Evolutionary conservation across 2,329 filamentous ascomycete species (phyloP).

Genomic region (Aureobasidium sp.): DNA sequence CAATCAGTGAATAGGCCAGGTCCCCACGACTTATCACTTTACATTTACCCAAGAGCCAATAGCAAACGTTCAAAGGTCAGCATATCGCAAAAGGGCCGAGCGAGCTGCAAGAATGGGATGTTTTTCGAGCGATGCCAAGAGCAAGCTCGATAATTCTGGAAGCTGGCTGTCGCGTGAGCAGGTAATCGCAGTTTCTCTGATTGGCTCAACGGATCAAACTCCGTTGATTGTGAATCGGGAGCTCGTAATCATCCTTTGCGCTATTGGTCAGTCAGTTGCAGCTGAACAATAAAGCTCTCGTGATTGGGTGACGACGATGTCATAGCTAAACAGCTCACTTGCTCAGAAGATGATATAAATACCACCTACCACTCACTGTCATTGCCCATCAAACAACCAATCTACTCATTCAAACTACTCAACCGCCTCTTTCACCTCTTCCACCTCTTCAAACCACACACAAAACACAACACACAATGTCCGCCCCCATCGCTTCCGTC

Average conservation of each 20-base stretch:
- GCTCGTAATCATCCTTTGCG: not conserved
- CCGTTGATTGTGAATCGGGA: not conserved
- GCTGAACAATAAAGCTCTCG: slow-evolving; percentile 1
- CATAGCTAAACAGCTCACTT: slow-evolving; percentile 1
- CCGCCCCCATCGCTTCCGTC: slow-evolving; percentile 33
- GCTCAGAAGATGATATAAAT: not conserved
- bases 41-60: not conserved
- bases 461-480: slow-evolving; percentile 28
- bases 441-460: not conserved
- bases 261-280: not conserved
- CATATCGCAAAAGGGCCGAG: not conserved
- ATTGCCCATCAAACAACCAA: not conserved
- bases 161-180: slow-evolving; percentile 3
- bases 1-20: too few relatives aligned
- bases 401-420: not conserved
- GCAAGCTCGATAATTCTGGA: not conserved
- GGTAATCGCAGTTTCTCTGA: not conserved
- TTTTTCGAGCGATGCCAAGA: not conserved
- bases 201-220: not conserved
- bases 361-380: not conserved
- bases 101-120: not conserved
- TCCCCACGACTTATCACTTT: not conserved
- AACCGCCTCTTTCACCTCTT: not conserved
- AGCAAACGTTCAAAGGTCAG: not conserved
- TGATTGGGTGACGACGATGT: slow-evolving; percentile 8